Percentiles rank a stretch among this genome's conserved stretches.
These are phyloP conservation scores for Leccinum pellstonianum DNA, from an alignment of 768 basidiomycete genomes.

Conservation along the genomic window DNA sequence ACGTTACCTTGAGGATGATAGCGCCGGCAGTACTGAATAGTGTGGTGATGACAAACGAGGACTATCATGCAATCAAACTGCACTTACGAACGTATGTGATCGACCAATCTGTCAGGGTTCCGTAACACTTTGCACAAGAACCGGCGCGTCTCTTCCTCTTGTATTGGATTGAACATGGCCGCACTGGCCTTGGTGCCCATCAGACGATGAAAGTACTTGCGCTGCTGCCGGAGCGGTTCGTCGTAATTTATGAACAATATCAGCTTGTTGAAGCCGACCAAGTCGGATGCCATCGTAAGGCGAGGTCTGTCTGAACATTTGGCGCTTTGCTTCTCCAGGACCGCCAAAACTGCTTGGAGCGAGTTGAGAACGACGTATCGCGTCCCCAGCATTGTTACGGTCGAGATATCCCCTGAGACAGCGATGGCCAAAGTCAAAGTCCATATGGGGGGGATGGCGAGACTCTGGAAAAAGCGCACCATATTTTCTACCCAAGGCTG, in stretches of 20 bases:
- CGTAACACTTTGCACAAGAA: conserved; percentile 21
- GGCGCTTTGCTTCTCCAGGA: conserved; percentile 54
- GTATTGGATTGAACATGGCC: conserved; percentile 13
- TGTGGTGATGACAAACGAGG: not conserved
- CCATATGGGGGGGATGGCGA: not conserved
- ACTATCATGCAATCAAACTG: not conserved
- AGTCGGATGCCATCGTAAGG: conserved; percentile 18
- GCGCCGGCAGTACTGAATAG: conserved; percentile 15
- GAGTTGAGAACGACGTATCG: conserved; percentile 52
- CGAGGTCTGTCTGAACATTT: conserved; percentile 43
- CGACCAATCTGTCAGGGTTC: conserved; percentile 14
- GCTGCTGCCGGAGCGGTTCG: conserved; percentile 13
- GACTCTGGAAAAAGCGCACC: conserved; percentile 34
- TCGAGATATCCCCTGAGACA: conserved; percentile 22
- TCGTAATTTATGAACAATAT: conserved; percentile 9
- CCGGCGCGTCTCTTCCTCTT: conserved; percentile 17
- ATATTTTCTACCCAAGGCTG: conserved; percentile 51
- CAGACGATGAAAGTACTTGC: conserved; percentile 11
- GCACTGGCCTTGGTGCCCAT: conserved; percentile 14
- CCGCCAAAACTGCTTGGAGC: conserved; percentile 41
- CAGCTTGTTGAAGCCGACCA: conserved; percentile 15
- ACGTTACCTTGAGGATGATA: conserved; percentile 38
- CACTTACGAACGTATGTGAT: conserved; percentile 26
- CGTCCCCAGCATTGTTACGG: conserved; percentile 38
- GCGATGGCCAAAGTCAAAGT: conserved; percentile 9